phyloP scores from a whole-genome alignment of 225 moss, liverwort and hornwort genomes.

The Sphagnum tenellum region DNA sequence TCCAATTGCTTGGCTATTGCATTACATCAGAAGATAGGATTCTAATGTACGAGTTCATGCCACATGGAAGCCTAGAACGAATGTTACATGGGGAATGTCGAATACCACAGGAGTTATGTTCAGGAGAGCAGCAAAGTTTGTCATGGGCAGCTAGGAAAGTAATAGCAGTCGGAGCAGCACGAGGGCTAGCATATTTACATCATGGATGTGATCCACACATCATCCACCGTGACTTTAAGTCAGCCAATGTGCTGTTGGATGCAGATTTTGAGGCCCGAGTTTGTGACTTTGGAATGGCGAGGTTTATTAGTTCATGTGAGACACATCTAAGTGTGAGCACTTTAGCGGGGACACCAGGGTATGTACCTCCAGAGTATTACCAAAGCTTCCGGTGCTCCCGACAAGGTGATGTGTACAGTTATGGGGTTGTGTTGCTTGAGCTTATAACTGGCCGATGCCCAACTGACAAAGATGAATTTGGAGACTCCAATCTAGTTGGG shows the following conservation, averaged over 20 bases:
- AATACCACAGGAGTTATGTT: neutral
- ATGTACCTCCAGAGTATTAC: conserved; percentile 14
- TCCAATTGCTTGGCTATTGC: conserved; percentile 4
- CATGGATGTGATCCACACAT: conserved; percentile 3
- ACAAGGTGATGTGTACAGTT: conserved; percentile 17
- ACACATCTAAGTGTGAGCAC: conserved; percentile 14
- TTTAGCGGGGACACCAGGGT: conserved; percentile 11
- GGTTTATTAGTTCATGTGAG: conserved; percentile 6
- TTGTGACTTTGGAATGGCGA: conserved; percentile 8
- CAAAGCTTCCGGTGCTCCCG: conserved; percentile 16
- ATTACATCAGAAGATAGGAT: conserved; percentile 1
- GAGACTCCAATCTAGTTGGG: conserved; percentile 10
- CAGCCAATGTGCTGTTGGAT: conserved; percentile 5
- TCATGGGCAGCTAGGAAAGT: conserved; percentile 1
- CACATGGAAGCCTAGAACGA: conserved; percentile 1
- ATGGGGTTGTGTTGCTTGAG: conserved; percentile 14
- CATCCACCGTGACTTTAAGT: conserved; percentile 6
- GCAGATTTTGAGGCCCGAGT: conserved; percentile 3
- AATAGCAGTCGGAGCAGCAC: conserved; percentile 3
- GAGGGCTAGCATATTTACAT: conserved; percentile 5
- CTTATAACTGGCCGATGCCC: conserved; percentile 12
- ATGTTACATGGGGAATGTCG: neutral
- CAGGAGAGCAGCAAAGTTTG: neutral
- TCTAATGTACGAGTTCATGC: conserved; percentile 5
- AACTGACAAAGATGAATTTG: conserved; percentile 12